Base-by-base conservation (phyloP, 2,329 filamentous ascomycete genomes). In the Stagonosporopsis cucurbitacearum region DNA sequence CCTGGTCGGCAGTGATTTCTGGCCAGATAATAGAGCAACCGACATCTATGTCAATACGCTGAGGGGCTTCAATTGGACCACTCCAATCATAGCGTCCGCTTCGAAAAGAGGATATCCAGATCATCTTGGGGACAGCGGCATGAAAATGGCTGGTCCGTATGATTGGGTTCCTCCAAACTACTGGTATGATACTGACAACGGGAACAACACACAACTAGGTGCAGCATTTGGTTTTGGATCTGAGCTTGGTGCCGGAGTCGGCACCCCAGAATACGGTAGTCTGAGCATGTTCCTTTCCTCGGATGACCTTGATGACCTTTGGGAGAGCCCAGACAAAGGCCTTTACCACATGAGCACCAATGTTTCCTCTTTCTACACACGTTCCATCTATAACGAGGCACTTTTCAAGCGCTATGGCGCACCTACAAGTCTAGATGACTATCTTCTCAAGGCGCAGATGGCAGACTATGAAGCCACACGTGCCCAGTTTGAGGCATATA, bases 111-210 rank as follows among this genome's bases (percentile, higher is more conserved):
- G 85, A 1, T 84, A 77, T 50, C 81, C 85, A 0, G 59, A 78
- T 8, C 67, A 76, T 1, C 75, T 88, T 0, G 84, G 82, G 0
- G 81, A 82, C 0, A 81, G 82, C 0, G 86, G 86, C 0, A 82
- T 88, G 81, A 88, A 87, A 64, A 88, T 88, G 86, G 80, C 83
- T 0, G 86, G 86, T 0, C 86, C 86, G 0, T 88, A 88, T 60
- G 86, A 88, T 64, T 88, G 85, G 84, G 84, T 86, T 0, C 83
- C 86, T 0, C 86, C 86, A 0, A 86, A 83, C 59, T 88, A 88
- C 71, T 88, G 85, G 85, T 87, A 82, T 58, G 80, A 82, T 41
- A 70, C 79, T 5, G 66, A 79, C 40, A 68, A 82, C 58, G 80
- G 82, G 40, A 69, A 79, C 15, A 65, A 79, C 42, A 68, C 78